These are phyloP conservation scores for Boletus rubroflammeus DNA, from an alignment of 768 basidiomycete genomes.

Conservation along the genomic window DNA sequence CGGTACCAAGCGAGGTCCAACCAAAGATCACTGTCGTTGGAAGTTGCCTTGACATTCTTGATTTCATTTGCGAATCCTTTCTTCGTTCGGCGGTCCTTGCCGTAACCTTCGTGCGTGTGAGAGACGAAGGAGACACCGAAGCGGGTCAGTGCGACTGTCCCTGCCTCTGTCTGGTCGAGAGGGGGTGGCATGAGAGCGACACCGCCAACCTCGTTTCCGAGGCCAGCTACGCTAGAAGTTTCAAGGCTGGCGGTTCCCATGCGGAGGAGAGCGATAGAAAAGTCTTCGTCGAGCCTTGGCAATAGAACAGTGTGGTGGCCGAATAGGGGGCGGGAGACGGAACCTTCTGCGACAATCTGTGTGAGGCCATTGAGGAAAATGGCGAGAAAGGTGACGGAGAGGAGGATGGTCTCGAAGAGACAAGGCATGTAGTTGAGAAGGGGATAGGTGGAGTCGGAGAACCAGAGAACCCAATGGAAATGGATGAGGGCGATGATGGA, in stretches of 20 bases:
- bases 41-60: conserved; percentile 35
- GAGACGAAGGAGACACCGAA: conserved; percentile 41
- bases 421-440: conserved; percentile 73
- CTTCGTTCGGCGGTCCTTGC: conserved; percentile 21
- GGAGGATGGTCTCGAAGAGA: conserved; percentile 62
- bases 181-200: conserved; percentile 32
- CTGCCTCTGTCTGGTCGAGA: conserved; percentile 21
- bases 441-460: conserved; percentile 51
- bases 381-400: conserved; percentile 56
- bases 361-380: conserved; percentile 58
- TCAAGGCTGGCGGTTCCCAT: conserved; percentile 74
- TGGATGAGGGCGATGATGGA: conserved; percentile 59
- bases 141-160: conserved; percentile 39
- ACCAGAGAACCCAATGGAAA: conserved; percentile 61
- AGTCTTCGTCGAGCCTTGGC: conserved; percentile 67
- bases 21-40: conserved; percentile 37
- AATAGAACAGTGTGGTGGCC: conserved; percentile 42
- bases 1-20: conserved; percentile 40
- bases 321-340: conserved; percentile 56
- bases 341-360: conserved; percentile 61
- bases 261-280: conserved; percentile 64
- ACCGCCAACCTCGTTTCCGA: conserved; percentile 69
- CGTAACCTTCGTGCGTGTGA: conserved; percentile 25
- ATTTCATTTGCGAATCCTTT: conserved; percentile 53
- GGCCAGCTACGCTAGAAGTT: conserved; percentile 65